Evolutionary conservation across 2,329 filamentous ascomycete species (phyloP).

Genomic region (Lachnellula hyalina): DNA sequence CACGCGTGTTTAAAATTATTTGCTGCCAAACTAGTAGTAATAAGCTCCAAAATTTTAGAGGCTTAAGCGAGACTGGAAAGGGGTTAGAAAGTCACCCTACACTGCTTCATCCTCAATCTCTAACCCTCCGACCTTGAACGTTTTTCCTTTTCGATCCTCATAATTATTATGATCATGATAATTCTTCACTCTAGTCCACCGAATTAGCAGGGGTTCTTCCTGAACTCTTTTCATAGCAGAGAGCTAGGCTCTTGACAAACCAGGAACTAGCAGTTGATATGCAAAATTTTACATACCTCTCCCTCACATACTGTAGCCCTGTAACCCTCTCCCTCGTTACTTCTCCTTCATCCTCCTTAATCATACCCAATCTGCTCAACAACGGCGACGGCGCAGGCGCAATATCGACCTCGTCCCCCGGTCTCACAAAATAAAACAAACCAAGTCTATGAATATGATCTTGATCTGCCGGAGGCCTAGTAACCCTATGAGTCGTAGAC

Average conservation of each 20-base stretch:
- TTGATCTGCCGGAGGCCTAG: slow-evolving; percentile 40
- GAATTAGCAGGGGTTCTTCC: too few relatives aligned
- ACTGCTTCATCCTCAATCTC: slow-evolving; percentile 38
- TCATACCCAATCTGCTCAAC: slow-evolving; percentile 24
- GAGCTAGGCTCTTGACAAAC: too few relatives aligned
- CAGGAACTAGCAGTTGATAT: too few relatives aligned
- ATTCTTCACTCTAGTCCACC: slow-evolving; percentile 30
- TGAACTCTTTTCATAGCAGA: too few relatives aligned
- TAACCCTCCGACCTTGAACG: slow-evolving; percentile 36
- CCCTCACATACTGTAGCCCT: slow-evolving; percentile 37
- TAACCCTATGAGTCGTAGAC: slow-evolving; percentile 40
- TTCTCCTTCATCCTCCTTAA: slow-evolving; percentile 13
- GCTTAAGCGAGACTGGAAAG: too few relatives aligned
- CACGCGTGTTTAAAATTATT: too few relatives aligned
- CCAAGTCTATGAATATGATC: slow-evolving; percentile 42
- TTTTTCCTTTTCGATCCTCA: slow-evolving; percentile 36
- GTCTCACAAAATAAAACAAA: slow-evolving; percentile 38
- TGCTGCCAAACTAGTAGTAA: too few relatives aligned
- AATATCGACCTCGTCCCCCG: slow-evolving; percentile 20
- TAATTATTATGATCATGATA: slow-evolving; percentile 37
- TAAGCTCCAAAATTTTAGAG: too few relatives aligned
- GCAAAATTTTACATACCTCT: slow-evolving; percentile 17
- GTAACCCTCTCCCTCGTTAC: slow-evolving; percentile 31
- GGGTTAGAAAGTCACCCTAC: slow-evolving; percentile 3
- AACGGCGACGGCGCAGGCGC: slow-evolving; percentile 34